phyloP scores from a whole-genome alignment of 2,329 filamentous ascomycete genomes.

The Aschersonia sp. region DNA sequence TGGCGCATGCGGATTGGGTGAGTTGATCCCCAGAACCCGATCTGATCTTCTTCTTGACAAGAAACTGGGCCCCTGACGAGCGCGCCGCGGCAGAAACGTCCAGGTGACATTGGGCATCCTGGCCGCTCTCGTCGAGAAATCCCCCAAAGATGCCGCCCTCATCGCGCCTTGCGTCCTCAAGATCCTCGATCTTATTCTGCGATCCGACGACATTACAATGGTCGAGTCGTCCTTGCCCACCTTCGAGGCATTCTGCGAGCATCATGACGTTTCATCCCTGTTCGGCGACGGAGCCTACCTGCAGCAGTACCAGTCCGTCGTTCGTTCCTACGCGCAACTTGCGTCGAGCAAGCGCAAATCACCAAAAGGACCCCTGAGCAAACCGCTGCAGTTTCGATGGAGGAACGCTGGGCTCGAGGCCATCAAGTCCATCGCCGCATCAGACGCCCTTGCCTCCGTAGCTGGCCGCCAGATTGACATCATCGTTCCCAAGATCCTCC shows the following conservation, averaged over 20 bases:
- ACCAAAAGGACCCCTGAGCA: conserved; percentile 41
- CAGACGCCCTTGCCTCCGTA: conserved; percentile 63
- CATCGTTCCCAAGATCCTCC: conserved; percentile 71
- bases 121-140: conserved; percentile 81
- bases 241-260: conserved; percentile 75
- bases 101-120: conserved; percentile 92
- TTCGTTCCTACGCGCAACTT: conserved; percentile 65
- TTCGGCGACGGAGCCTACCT: conserved; percentile 77
- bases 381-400: conserved; percentile 67
- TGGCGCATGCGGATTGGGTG: conserved; percentile 80
- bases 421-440: conserved; percentile 65
- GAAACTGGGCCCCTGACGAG: too few species aligned
- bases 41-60: too few species aligned
- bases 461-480: conserved; percentile 62
- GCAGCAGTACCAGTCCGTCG: conserved; percentile 66
- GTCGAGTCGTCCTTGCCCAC: conserved; percentile 78
- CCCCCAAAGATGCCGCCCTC: conserved; percentile 76
- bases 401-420: conserved; percentile 60
- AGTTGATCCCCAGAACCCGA: conserved; percentile 9
- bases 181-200: conserved; percentile 69
- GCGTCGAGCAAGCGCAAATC: conserved; percentile 48
- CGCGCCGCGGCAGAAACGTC: conserved; percentile 49
- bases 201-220: conserved; percentile 80
- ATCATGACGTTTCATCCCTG: conserved; percentile 76
- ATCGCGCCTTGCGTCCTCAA: conserved; percentile 76